Percentiles rank a stretch among this genome's conserved stretches.
Conservation (phyloP, 2,329 filamentous ascomycete genomes). For the Lanzia echinophila region DNA sequence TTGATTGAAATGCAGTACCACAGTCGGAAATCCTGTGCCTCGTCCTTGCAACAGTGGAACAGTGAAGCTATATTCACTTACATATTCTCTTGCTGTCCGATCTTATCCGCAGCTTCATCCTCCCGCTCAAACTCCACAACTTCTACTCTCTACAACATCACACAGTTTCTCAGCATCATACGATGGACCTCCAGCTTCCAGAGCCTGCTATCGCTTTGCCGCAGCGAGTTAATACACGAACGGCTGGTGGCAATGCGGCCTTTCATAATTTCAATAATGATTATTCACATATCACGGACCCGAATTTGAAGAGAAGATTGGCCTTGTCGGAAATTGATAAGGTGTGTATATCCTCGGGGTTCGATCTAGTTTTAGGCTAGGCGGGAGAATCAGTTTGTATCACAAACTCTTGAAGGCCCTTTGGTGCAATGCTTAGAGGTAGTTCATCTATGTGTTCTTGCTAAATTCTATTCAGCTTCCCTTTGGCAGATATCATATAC, state of each 20-base stretch:
- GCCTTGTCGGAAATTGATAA: slow-evolving; percentile 56
- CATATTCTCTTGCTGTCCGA: too few species aligned
- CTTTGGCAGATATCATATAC: slow-evolving; percentile 69
- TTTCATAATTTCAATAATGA: slow-evolving; percentile 60
- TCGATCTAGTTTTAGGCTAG: slow-evolving; percentile 45
- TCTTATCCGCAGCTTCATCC: too few species aligned
- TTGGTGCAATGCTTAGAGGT: neutral
- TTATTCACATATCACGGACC: slow-evolving; percentile 56
- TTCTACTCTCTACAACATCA: too few species aligned
- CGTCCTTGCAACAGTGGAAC: too few species aligned
- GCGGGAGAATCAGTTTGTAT: neutral
- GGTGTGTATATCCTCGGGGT: slow-evolving; percentile 15
- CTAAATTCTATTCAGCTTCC: slow-evolving; percentile 38
- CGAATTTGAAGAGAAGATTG: slow-evolving; percentile 68
- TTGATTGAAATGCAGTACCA: too few species aligned
- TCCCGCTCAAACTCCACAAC: too few species aligned
- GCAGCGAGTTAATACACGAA: slow-evolving; percentile 26
- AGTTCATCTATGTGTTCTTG: neutral
- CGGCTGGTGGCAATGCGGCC: slow-evolving; percentile 57
- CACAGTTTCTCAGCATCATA: neutral
- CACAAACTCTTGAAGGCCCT: neutral
- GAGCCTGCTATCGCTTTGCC: slow-evolving; percentile 19
- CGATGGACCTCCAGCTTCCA: slow-evolving; percentile 19
- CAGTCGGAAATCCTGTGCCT: too few species aligned
- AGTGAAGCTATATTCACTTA: too few species aligned